phyloP scores from a whole-genome alignment of 768 basidiomycete genomes.

The Cystobasidium onofrii region DNA sequence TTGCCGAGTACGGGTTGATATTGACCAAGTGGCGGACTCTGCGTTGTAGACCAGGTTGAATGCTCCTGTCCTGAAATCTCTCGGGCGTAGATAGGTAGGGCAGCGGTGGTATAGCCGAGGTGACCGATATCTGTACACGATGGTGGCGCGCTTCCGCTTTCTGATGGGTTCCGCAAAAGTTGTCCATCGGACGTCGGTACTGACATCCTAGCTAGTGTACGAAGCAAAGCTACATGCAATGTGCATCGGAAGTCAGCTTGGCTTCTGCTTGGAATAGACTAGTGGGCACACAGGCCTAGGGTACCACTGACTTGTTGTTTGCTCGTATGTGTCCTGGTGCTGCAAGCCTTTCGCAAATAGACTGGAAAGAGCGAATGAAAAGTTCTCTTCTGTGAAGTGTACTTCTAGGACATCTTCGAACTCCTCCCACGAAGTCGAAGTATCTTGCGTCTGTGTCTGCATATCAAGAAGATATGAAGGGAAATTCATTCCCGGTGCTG shows the following conservation, averaged over 20 bases:
- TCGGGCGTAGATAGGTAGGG: background rate
- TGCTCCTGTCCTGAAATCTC: background rate
- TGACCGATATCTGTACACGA: background rate
- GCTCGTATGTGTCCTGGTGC: background rate
- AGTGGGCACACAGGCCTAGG: too few species aligned
- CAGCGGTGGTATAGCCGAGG: background rate
- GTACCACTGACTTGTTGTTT: background rate
- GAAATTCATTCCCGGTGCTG: background rate
- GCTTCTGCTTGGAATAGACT: too few species aligned
- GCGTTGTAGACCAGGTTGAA: background rate
- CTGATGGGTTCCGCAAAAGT: background rate
- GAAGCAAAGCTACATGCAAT: background rate
- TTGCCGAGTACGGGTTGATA: background rate
- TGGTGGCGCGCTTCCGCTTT: background rate
- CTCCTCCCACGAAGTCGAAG: background rate
- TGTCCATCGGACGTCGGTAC: background rate
- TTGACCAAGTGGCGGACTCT: background rate
- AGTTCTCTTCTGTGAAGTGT: slow-evolving; percentile 13
- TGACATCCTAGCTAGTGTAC: background rate
- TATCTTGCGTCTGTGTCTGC: background rate
- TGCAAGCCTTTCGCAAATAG: background rate
- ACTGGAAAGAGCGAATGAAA: background rate
- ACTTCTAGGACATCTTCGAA: slow-evolving; percentile 1
- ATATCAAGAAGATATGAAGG: background rate
- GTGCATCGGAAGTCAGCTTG: too few species aligned